Conservation (phyloP, 2,329 filamentous ascomycete species). For the Fusarium miscanthi region DNA sequence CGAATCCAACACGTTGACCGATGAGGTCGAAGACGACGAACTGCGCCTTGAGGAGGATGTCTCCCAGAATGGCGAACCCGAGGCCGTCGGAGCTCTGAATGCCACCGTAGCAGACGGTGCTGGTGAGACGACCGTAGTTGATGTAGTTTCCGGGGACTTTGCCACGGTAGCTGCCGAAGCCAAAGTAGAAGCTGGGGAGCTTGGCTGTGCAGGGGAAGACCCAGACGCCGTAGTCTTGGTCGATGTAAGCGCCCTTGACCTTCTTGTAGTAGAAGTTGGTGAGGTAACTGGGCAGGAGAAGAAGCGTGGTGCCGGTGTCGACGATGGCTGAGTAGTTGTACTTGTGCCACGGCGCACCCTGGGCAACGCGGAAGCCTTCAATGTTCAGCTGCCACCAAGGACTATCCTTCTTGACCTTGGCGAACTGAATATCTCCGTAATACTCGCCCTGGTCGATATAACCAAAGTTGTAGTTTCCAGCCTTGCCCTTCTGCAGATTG, state of each 20-base stretch:
- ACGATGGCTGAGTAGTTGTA: constrained; percentile 66
- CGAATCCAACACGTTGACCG: constrained; percentile 50
- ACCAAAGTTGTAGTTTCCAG: constrained; percentile 56
- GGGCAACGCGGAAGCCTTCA: constrained; percentile 65
- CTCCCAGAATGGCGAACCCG: constrained; percentile 54
- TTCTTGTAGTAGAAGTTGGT: constrained; percentile 69
- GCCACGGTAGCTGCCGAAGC: constrained; percentile 50
- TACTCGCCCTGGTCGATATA: constrained; percentile 68
- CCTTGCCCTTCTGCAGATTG: constrained; percentile 47
- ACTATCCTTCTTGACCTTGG: constrained; percentile 60
- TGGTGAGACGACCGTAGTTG: constrained; percentile 49
- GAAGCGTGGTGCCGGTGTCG: constrained; percentile 77
- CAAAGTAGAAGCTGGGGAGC: constrained; percentile 58
- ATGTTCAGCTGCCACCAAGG: constrained; percentile 73
- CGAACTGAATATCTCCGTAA: constrained; percentile 67
- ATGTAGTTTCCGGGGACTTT: constrained; percentile 53
- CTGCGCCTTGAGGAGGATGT: constrained; percentile 58
- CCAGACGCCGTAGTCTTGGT: constrained; percentile 63
- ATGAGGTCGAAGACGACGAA: constrained; percentile 56
- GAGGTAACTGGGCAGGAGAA: constrained; percentile 66
- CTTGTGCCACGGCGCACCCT: constrained; percentile 18
- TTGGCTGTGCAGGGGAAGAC: constrained; percentile 65
- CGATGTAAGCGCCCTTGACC: constrained; percentile 62
- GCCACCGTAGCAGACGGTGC: constrained; percentile 50
- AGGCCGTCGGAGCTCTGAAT: constrained; percentile 52